Conservation (phyloP, 139 green algal genomes). For the Chlorella vulgaris region DNA sequence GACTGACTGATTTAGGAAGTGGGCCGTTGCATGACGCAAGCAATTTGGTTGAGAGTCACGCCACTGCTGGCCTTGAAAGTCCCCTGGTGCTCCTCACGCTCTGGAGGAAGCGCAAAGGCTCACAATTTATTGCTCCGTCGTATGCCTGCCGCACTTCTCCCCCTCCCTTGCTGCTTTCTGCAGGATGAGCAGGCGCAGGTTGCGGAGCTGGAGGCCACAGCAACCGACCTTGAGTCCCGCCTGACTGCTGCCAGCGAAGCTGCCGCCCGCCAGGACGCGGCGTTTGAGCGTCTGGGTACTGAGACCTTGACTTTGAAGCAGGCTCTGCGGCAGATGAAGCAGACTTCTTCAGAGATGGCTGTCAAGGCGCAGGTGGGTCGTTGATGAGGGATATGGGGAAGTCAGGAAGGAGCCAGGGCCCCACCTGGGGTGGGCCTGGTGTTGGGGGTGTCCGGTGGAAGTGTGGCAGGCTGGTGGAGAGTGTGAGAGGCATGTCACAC, state of each 20-base stretch:
- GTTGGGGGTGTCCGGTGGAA: too few relatives aligned
- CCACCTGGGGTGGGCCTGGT: too few relatives aligned
- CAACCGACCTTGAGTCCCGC: constrained; percentile 28
- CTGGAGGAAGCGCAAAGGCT: too few relatives aligned
- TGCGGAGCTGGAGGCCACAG: constrained; percentile 30
- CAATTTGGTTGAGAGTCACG: not conserved
- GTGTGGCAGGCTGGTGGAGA: too few relatives aligned
- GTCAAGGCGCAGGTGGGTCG: constrained; percentile 19
- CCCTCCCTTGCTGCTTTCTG: not conserved
- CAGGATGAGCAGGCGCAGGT: constrained; percentile 19
- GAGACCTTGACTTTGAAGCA: constrained; percentile 49
- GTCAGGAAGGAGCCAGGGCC: not conserved
- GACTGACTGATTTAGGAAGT: not conserved
- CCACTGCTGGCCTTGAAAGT: too few relatives aligned
- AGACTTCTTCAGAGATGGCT: constrained; percentile 48
- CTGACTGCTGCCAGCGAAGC: constrained; percentile 24
- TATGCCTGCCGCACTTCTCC: not conserved
- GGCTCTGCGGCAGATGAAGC: constrained; percentile 55
- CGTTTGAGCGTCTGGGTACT: constrained; percentile 38
- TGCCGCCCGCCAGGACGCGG: constrained; percentile 12
- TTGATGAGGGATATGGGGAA: not conserved
- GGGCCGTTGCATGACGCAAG: not conserved
- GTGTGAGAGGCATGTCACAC: too few relatives aligned
- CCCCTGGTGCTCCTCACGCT: too few relatives aligned
- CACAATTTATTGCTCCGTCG: not conserved